Evolutionary conservation across 257 asterid genomes (phyloP).

Genomic region (Thymus mandschuricus): DNA sequence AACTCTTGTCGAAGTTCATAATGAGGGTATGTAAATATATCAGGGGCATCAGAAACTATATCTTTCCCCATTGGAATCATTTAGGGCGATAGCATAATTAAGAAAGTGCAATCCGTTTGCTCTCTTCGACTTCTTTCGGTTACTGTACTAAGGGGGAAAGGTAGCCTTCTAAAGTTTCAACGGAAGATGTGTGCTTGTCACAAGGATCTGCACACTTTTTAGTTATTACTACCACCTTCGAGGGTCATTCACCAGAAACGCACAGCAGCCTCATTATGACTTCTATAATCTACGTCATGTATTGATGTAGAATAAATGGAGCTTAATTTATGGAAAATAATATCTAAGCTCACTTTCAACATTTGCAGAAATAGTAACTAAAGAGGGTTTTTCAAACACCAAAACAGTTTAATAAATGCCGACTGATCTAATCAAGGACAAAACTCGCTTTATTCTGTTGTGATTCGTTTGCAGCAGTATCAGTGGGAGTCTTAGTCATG

Average conservation of each 20-base stretch:
- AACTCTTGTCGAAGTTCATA: background rate
- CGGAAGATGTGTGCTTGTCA: background rate
- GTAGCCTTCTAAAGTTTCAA: background rate
- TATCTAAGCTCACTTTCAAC: too few relatives aligned
- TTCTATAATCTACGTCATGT: background rate
- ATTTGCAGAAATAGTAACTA: too few relatives aligned
- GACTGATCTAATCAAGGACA: background rate
- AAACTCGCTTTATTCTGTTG: background rate
- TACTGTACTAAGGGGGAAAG: background rate
- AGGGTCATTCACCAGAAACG: too few relatives aligned
- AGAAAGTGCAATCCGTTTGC: background rate
- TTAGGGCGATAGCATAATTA: background rate
- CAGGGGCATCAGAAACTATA: background rate
- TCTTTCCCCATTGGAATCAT: background rate
- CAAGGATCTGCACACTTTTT: background rate
- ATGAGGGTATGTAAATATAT: background rate
- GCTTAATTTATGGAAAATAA: background rate
- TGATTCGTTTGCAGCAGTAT: slow-evolving; percentile 10
- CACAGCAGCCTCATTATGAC: background rate
- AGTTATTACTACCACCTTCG: background rate
- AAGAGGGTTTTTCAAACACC: background rate
- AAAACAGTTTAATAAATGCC: background rate
- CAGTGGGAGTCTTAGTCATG: background rate
- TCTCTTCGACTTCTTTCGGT: background rate
- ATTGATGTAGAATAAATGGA: background rate